A percentile compares a stretch with the other conserved stretches of the same genome.
Conservation (phyloP, 345 rosid genomes). For the Erysimum cheiranthoides region DNA sequence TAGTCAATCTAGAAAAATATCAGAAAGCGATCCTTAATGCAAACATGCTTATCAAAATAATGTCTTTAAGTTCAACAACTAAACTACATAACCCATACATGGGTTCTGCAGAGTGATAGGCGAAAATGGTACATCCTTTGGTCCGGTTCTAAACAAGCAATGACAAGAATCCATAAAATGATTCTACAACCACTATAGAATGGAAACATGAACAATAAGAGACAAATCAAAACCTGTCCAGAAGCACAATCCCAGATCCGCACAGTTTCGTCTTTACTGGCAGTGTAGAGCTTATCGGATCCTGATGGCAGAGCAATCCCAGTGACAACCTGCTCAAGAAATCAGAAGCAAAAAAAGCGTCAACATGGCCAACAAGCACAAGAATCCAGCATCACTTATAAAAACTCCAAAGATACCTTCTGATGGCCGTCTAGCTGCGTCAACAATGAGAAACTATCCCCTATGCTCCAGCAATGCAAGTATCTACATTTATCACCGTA, state of each 20-base stretch:
- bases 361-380: slow-evolving; percentile 24
- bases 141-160: slow-evolving; percentile 9
- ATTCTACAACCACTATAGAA: neutral
- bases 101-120: neutral
- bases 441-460: slow-evolving; percentile 70
- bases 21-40: neutral
- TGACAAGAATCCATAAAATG: neutral
- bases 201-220: neutral
- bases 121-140: slow-evolving; percentile 2
- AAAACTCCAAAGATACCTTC: slow-evolving; percentile 49
- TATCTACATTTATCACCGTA: slow-evolving; percentile 77
- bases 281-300: slow-evolving; percentile 85
- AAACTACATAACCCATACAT: no score
- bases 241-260: slow-evolving; percentile 92
- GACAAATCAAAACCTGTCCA: slow-evolving; percentile 73
- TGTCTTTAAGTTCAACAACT: no score
- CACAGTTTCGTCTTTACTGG: slow-evolving; percentile 81
- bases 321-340: slow-evolving; percentile 65
- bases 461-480: slow-evolving; percentile 87
- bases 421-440: slow-evolving; percentile 92
- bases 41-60: slow-evolving; percentile 15
- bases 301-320: slow-evolving; percentile 90
- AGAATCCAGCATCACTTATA: neutral
- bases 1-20: neutral
- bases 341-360: neutral